Evolutionary conservation across 768 basidiomycete genomes (phyloP), one percentile per base, ranked within the genome.

Genomic region (Solioccasus polychromus): DNA sequence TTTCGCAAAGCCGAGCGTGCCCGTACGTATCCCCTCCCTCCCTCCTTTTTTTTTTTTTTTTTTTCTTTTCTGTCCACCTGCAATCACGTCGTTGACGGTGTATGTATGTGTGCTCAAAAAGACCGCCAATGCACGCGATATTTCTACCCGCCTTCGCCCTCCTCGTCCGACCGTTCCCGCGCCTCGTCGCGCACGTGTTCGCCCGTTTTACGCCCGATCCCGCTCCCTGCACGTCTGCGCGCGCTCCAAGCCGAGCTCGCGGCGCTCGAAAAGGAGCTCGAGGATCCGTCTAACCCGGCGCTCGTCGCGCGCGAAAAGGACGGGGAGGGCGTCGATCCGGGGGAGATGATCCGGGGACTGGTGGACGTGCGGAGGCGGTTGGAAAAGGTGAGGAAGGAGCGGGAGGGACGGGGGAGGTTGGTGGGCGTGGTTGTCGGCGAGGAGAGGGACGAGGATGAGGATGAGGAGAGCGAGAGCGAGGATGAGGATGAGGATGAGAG

Each of bases 191-290:
- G 70, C 42, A 63, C 70, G 8, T 57, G 50, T 3, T 68, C 66
- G 2, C 69, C 63, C 29, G 59, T 64, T 30, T n/a, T n/a, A n/a
- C 59, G 54, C 2, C 50, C 68, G 6, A 54, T 69, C 0, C 71
- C 81, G 0, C 73, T 85, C 7, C 77, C 82, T 1, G 73, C 78
- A 32, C 75, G 85, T 25, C 64, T 92, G 18, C 77, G 77, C 8
- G 64, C 71, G 2, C 72, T 99, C 8, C 87, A 92, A 49, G 75
- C 77, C 2, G 95, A 99, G 58, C 72, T 97, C 1, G 65, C 77
- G 0, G 76, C 89, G 23, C 74, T 99, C 4, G 95, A 99, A 62
- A 62, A 70, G 1, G 90, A 94, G 58, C 72, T 94, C n/a, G 74
- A 82, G 1, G 87, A 91, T 53, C 88, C 88, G 9, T 77, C 88